These are phyloP conservation scores for Glarea lozoyensis DNA, from an alignment of 495 filamentous ascomycete genomes.

Conservation along the genomic window DNA sequence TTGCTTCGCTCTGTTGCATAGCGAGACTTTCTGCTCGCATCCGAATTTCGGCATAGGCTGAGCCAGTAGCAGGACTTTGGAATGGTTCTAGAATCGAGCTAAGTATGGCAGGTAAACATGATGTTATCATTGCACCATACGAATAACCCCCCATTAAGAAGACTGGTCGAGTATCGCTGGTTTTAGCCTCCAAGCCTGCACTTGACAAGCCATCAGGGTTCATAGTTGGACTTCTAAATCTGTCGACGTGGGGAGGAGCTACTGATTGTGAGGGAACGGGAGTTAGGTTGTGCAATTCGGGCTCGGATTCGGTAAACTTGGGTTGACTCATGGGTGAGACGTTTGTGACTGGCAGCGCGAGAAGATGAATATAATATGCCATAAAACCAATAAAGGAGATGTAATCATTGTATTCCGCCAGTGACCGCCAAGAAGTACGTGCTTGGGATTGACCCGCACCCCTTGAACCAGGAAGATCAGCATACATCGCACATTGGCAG, in stretches of 20 bases:
- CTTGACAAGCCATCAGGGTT: not conserved
- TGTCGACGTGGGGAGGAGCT: slow-evolving; percentile 4
- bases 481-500: no score
- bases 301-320: slow-evolving; percentile 3
- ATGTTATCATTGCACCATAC: slow-evolving; percentile 77
- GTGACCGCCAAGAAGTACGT: slow-evolving; percentile 76
- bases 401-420: slow-evolving; percentile 74
- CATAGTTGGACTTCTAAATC: not conserved
- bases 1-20: slow-evolving; percentile 38
- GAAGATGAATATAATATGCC: slow-evolving; percentile 54
- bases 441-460: slow-evolving; percentile 71
- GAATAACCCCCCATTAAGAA: slow-evolving; percentile 79
- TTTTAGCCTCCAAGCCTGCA: not conserved
- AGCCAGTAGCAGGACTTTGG: slow-evolving; percentile 34
- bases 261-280: slow-evolving; percentile 18
- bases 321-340: not conserved
- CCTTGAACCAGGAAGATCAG: no score
- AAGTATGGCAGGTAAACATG: slow-evolving; percentile 52
- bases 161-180: slow-evolving; percentile 10
- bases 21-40: slow-evolving; percentile 56
- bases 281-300: slow-evolving; percentile 10
- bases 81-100: slow-evolving; percentile 52
- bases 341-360: slow-evolving; percentile 17
- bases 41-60: slow-evolving; percentile 54
- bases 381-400: slow-evolving; percentile 70